Base-by-base conservation (phyloP, 1,284 basidiomycete genomes). In the Marasmius oreades region DNA sequence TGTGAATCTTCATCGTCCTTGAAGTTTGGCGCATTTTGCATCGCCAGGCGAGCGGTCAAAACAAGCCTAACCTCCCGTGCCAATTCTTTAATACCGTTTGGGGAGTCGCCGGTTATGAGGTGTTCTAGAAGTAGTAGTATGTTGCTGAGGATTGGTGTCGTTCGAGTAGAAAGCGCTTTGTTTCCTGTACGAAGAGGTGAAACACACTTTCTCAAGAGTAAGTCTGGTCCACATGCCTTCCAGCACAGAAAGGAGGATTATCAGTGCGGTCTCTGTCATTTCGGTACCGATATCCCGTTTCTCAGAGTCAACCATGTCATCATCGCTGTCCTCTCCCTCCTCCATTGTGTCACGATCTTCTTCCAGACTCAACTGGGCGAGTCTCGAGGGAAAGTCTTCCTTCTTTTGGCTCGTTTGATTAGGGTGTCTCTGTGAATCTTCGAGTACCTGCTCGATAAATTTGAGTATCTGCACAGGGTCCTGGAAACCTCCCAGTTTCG, bases 1-100 rank as follows among this genome's bases (percentile, higher is more conserved):
- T 84, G 80, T 2, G 79, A 71, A 53, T 71, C 73, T 56, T 79
- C 75, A 18, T 75, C 73, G 23, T 58, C 65, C 7, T 59, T 55
- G 5, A 62, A 59, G 56, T 64, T 65, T 18, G 69, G 52, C 2
- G 71, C 66, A 31, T 42, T 46, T n/a, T 84, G 83, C 3, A 82
- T 81, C 2, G 87, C 84, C 54, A 88, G 72, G 14, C 90, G 84
- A 6, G 90, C 90, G 2, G 88, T 88, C 64, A 96, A 83, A 12
- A 93, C 87, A 67, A 95, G 82, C 53, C 83, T 76, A 3, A 91
- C 92, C 70, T 95, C 93, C 23, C 85, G 79, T 0, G 88, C 84
- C 4, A 92, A 72, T 5, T 80, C 72, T 28, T 83, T 77, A 36
- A 90, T 67, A 0, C 76, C 65, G 1, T 77, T 72, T 1, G 3